Base-by-base conservation (phyloP, 163 green algal species). In the Chloroidium sp. region DNA sequence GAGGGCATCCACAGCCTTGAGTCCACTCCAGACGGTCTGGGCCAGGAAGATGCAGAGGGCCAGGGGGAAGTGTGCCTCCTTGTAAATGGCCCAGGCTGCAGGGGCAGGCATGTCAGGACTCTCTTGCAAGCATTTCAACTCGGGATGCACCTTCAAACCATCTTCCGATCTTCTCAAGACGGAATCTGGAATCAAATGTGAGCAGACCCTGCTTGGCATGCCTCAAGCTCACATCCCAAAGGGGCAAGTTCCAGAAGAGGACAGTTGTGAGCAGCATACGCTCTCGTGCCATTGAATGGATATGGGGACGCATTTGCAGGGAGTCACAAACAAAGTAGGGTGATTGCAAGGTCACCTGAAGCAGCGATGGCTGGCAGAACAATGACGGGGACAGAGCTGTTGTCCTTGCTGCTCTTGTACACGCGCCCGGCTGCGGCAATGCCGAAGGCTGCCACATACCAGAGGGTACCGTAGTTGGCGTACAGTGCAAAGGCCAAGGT, bases 401-500 rank as follows among this genome's bases (percentile, higher is more conserved):
- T 57, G 60, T 78, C 69, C 13, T 62, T 14, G 69, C 36, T 78
- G 59, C 60, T 14, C 6, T 62, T 13, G 69, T 74, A 72, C 3
- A 82, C 36, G 60, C 72, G 69, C 13, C 3, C 59, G 58, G 14
- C 69, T 3, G 78, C 72, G 14, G 57, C 69, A 2, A 82, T n/a
- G 3, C 59, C 78, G 1, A 78, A 67, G 1, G 78, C 78, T 0
- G n/a, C 69, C 12, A 59, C 69, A 69, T 78, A 82, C 78, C 78
- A 82, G 61, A 78, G 78, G 0, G 78, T 82, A 2, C 78, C 78
- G 78, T 82, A 82, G 78, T 69, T 69, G 60, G 62, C 72, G 78
- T 82, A 82, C 36, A 82, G 6, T 4, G 78, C 59, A 2, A 62
- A 60, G 0, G 74, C 78, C 69, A 82, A 69, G 59, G 78, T 78